These are phyloP conservation scores for Suzukiozyma palmioleophila DNA, from an alignment of 1,139 yeast species.

Conservation along the genomic window DNA sequence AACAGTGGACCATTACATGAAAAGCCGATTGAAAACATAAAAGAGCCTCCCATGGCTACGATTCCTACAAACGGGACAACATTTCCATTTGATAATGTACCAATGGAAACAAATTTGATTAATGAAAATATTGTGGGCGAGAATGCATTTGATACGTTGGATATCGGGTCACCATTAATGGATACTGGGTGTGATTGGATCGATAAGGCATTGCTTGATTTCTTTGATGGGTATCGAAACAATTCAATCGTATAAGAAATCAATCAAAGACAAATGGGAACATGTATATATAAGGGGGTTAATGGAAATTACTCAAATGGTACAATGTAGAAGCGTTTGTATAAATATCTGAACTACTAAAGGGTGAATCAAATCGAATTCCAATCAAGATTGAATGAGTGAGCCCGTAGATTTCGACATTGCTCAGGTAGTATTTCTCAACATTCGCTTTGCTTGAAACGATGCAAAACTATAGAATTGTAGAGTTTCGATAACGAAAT, in stretches of 20 bases:
- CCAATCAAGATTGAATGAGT: too few relatives aligned
- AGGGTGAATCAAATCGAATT: too few relatives aligned
- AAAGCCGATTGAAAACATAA: not conserved
- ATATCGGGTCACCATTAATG: constrained; percentile 26
- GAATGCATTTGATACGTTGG: constrained; percentile 8
- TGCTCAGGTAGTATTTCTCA: too few relatives aligned
- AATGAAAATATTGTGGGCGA: constrained; percentile 3
- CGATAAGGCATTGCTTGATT: constrained; percentile 31
- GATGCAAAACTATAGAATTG: too few relatives aligned
- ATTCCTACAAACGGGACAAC: not conserved
- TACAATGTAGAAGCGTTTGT: too few relatives aligned
- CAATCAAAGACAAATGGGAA: too few relatives aligned
- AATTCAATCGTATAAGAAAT: not conserved
- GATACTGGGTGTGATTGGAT: constrained; percentile 55
- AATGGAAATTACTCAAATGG: too few relatives aligned
- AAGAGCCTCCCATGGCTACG: not conserved
- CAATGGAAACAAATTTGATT: not conserved
- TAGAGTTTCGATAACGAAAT: too few relatives aligned
- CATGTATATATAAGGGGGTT: too few relatives aligned
- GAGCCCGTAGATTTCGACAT: too few relatives aligned
- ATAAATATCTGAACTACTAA: too few relatives aligned
- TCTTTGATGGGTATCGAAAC: constrained; percentile 11
- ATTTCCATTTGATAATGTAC: not conserved
- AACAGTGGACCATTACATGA: not conserved
- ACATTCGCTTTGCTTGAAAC: too few relatives aligned